Percentiles rank a stretch among this genome's conserved stretches.
Conservation (phyloP, 306 rosid species). For the Quercus wislizeni region DNA sequence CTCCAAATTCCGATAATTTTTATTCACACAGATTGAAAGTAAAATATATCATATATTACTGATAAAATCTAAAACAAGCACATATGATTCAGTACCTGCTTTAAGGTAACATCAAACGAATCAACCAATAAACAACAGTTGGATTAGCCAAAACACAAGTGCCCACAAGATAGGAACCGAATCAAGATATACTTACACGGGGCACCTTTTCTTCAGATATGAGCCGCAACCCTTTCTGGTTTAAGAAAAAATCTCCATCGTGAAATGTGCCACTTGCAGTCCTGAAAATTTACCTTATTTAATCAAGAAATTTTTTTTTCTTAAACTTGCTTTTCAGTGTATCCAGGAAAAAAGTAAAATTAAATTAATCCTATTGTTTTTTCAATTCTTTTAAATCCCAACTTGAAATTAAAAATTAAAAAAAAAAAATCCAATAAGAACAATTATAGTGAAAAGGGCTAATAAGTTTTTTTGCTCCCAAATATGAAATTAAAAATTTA, state of each 20-base stretch:
- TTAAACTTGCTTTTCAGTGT: background rate
- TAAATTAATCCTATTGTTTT: background rate
- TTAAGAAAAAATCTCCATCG: constrained; percentile 81
- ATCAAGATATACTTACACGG: constrained; percentile 35
- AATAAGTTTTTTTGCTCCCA: background rate
- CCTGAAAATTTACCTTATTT: constrained; percentile 20
- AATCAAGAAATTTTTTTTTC: background rate
- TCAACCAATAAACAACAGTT: background rate
- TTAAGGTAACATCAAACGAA: background rate
- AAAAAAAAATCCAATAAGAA: background rate
- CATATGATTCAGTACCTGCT: background rate
- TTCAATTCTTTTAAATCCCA: background rate
- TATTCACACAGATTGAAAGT: background rate
- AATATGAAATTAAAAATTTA: background rate
- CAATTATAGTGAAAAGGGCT: background rate
- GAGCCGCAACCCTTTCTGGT: constrained; percentile 87
- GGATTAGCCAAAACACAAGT: background rate
- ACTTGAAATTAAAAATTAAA: background rate
- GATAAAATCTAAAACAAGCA: background rate
- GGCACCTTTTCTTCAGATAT: constrained; percentile 73
- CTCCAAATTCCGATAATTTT: background rate
- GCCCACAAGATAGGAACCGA: background rate
- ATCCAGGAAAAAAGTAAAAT: too few relatives aligned
- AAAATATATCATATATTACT: background rate
- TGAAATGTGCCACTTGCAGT: constrained; percentile 90